phyloP scores from a whole-genome alignment of 2,329 filamentous ascomycete species.

The Bipolaris zeicola region DNA sequence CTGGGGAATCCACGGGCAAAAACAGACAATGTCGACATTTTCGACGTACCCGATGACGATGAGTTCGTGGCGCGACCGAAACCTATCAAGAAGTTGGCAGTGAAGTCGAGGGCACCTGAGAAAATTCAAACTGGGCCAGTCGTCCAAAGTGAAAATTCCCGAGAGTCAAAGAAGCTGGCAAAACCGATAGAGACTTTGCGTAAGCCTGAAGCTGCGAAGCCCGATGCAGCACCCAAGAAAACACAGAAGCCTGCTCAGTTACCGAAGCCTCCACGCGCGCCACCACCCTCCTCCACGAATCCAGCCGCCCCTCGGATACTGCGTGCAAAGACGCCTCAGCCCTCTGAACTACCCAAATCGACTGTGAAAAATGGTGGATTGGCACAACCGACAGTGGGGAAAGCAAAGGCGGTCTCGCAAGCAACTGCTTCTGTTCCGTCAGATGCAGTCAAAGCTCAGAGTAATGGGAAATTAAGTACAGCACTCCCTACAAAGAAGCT shows the following conservation, averaged over 20 bases:
- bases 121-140: slow-evolving; percentile 17
- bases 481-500: slow-evolving; percentile 11
- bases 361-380: not conserved
- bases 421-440: slow-evolving; percentile 20
- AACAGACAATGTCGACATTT: slow-evolving; percentile 35
- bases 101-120: slow-evolving; percentile 19
- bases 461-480: slow-evolving; percentile 5
- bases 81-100: slow-evolving; percentile 20
- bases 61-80: slow-evolving; percentile 22
- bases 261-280: slow-evolving; percentile 8
- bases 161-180: not conserved
- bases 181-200: slow-evolving; percentile 16
- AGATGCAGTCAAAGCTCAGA: slow-evolving; percentile 11
- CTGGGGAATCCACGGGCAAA: slow-evolving; percentile 12
- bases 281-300: slow-evolving; percentile 2
- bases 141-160: slow-evolving; percentile 12
- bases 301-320: slow-evolving; percentile 2
- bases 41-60: slow-evolving; percentile 52
- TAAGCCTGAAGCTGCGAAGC: slow-evolving; percentile 16
- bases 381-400: slow-evolving; percentile 11
- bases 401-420: slow-evolving; percentile 21
- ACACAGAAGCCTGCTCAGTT: slow-evolving; percentile 7
- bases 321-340: slow-evolving; percentile 22
- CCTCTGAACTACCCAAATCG: slow-evolving; percentile 8
- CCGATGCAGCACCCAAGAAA: slow-evolving; percentile 10